These are phyloP conservation scores for Antrodiella citrinella DNA, from an alignment of 768 basidiomycete genomes.

Conservation along the genomic window DNA sequence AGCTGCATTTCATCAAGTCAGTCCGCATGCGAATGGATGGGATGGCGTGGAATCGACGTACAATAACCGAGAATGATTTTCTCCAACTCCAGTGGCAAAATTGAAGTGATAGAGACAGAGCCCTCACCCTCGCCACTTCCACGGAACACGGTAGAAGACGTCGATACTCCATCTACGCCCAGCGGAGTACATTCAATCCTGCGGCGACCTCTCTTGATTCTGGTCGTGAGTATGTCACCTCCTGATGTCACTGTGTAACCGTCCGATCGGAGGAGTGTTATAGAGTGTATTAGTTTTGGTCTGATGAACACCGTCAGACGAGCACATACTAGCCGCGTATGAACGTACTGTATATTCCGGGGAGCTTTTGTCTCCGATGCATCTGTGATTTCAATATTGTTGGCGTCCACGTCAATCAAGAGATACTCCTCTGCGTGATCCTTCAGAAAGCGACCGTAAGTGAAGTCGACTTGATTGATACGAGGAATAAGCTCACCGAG, in stretches of 20 bases:
- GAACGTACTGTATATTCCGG: background rate
- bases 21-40: too few species aligned
- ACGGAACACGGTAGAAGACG: constrained; percentile 4
- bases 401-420: constrained; percentile 14
- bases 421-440: constrained; percentile 14
- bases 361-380: background rate
- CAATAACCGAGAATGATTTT: constrained; percentile 46
- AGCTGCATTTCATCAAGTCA: constrained; percentile 12
- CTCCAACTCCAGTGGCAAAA: constrained; percentile 46
- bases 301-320: too few species aligned
- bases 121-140: too few species aligned
- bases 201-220: constrained; percentile 14
- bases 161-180: background rate
- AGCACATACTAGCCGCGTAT: too few species aligned
- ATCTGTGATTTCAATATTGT: constrained; percentile 9
- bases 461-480: background rate
- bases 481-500: background rate
- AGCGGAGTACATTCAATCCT: constrained; percentile 8
- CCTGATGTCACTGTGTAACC: background rate
- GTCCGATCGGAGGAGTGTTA: background rate
- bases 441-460: constrained; percentile 7
- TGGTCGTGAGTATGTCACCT: constrained; percentile 14
- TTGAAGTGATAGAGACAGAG: too few species aligned
- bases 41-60: constrained; percentile 10
- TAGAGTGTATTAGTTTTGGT: background rate